Evolutionary conservation across 2,329 filamentous ascomycete genomes (phyloP), one percentile per base, ranked within the genome.

Genomic region (Didymella lethalis): DNA sequence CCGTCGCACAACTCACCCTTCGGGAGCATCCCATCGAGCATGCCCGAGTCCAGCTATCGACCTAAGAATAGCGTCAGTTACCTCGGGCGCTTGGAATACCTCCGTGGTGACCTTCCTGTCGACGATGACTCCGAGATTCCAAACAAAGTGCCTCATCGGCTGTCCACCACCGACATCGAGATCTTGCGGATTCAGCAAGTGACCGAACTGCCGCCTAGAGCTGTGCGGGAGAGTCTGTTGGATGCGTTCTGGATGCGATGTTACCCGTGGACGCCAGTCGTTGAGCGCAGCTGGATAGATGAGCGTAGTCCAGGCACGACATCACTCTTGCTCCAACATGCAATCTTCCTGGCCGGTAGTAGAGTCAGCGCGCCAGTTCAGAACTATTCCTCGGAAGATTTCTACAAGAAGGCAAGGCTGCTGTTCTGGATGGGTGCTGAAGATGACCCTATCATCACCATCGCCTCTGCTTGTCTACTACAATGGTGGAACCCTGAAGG

Each of bases 401-500:
- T 75, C 49, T 76, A 77, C 58, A 72, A 69, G 31, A 73, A 70
- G 59, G 74, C 72, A 3, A 64, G 68, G 38, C 64, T 73, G 2
- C 51, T 77, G 3, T 77, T 77, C 57, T 77, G 71, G 70, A 73
- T 71, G 64, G 69, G 71, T 8, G 66, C 64, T 8, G 74, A 77
- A 54, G 71, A 75, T 38, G 71, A 79, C 46, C 75, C 78, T 4
- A 72, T 80, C 46, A 74, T 80, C 40, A 79, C 72, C 2, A 76
- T 78, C 41, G 75, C 76, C 12, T 75, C 76, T 10, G 72, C 76
- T 7, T 75, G 76, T 41, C 61, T 80, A 0, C 53, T 80, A 32
- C 78, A 80, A 59, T 80, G 78, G 78, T 80, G 77, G 66, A 80
- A 80, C 46, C 78, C 78, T 0, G 76, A 78, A 59, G 77, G 78